Percentiles rank a stretch among this genome's conserved stretches.
phyloP scores from a whole-genome alignment of 768 basidiomycete species.

The Trametes cubensis region DNA sequence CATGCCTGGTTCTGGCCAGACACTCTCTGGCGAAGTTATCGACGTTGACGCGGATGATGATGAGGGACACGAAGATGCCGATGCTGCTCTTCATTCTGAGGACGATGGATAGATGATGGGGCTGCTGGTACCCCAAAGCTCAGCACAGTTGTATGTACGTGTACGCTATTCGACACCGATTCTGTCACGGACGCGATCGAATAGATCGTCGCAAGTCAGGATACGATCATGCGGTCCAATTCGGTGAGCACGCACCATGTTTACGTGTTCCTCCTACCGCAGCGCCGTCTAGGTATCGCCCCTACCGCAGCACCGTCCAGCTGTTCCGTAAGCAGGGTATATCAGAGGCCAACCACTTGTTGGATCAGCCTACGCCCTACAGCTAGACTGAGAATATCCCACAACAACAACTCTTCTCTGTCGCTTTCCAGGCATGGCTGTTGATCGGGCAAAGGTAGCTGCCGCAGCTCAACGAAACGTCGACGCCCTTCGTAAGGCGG shows the following conservation, averaged over 20 bases:
- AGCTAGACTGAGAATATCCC: no score
- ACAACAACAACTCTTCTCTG: no score
- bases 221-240: no score
- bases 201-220: no score
- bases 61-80: neutral
- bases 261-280: no score
- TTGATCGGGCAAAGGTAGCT: conserved; percentile 1
- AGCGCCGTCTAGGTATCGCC: no score
- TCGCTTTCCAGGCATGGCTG: neutral
- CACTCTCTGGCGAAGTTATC: conserved; percentile 25
- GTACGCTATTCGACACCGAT: neutral
- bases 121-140: neutral
- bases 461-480: neutral
- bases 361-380: no score
- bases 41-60: conserved; percentile 6
- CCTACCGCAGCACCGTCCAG: no score
- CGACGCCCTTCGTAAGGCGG: neutral
- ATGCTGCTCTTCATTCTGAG: neutral
- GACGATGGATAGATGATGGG: conserved; percentile 7
- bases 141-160: neutral
- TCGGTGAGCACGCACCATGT: no score
- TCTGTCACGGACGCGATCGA: no score
- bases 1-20: conserved; percentile 46
- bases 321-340: no score
- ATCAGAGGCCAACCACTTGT: no score